A percentile compares a stretch with the other conserved stretches of the same genome.
Conservation (phyloP, 2,329 filamentous ascomycete species). For the Penicillium sp. region DNA sequence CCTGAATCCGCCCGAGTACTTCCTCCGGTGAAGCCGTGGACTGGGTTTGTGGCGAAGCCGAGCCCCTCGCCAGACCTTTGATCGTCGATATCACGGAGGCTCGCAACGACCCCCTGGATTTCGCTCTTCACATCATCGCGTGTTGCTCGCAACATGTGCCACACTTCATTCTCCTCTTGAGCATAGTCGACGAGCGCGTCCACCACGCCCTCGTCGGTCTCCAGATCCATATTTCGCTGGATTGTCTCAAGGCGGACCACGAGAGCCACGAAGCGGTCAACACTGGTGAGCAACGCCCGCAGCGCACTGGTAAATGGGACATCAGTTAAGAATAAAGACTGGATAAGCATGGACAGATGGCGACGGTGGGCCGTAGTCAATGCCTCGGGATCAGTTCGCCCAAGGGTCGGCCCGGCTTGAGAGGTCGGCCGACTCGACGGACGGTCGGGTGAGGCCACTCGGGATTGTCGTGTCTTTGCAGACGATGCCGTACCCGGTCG, state of each 20-base stretch:
- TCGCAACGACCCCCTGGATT: constrained; percentile 62
- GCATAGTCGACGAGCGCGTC: constrained; percentile 71
- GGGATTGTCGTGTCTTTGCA: constrained; percentile 18
- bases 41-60: constrained; percentile 17
- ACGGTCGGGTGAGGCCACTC: constrained; percentile 4
- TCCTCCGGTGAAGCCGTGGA: neutral
- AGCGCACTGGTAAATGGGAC: constrained; percentile 40
- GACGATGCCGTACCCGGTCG: constrained; percentile 41
- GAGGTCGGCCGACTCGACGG: constrained; percentile 7
- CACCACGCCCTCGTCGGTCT: constrained; percentile 77
- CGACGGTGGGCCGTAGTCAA: constrained; percentile 75
- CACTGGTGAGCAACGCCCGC: constrained; percentile 48
- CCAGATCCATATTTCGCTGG: constrained; percentile 76
- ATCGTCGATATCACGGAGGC: constrained; percentile 62
- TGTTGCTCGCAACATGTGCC: constrained; percentile 63
- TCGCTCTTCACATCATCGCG: constrained; percentile 65
- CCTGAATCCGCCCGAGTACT: neutral
- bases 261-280: constrained; percentile 80
- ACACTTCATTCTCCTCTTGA: constrained; percentile 70
- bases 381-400: constrained; percentile 76
- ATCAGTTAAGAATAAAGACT: constrained; percentile 47
- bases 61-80: constrained; percentile 45
- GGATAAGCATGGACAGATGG: constrained; percentile 68
- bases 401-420: constrained; percentile 19
- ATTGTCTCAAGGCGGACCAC: constrained; percentile 73